Percentiles rank a stretch among this genome's conserved stretches.
These are phyloP conservation scores for Diaporthe longicolla DNA, from an alignment of 2,329 filamentous ascomycete species.

Conservation along the genomic window DNA sequence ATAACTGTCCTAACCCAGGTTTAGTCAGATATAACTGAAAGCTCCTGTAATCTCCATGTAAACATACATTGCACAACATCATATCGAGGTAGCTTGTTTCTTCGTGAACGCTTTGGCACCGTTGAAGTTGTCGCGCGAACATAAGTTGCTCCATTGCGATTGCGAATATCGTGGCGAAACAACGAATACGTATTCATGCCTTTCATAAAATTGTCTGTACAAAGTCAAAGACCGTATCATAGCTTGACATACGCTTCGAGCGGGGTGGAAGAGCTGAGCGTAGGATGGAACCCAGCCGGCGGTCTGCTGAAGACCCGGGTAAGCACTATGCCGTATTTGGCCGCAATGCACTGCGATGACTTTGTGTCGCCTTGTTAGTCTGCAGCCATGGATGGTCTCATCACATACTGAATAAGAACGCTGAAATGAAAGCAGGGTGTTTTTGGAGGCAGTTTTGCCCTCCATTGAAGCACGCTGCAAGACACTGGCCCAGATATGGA, in stretches of 20 bases:
- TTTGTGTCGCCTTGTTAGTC: not conserved
- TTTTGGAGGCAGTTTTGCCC: no score
- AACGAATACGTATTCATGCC: not conserved
- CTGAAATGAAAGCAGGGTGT: no score
- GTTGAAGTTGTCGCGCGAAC: slow-evolving; percentile 1
- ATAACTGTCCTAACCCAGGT: not conserved
- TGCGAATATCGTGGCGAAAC: not conserved
- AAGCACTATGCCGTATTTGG: not conserved
- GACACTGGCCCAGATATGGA: no score
- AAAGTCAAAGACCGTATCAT: not conserved
- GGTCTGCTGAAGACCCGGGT: no score
- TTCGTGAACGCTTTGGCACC: not conserved
- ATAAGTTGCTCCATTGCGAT: not conserved
- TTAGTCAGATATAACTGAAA: not conserved
- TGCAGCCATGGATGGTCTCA: not conserved
- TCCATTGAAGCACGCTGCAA: no score
- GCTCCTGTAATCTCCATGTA: not conserved
- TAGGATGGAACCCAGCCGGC: no score
- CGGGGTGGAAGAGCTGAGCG: not conserved
- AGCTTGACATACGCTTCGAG: not conserved
- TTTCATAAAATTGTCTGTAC: not conserved
- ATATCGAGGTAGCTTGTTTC: slow-evolving; percentile 5
- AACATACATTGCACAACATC: not conserved
- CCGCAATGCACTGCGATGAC: not conserved
- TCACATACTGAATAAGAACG: no score